Evolutionary conservation across 805 yeast genomes (phyloP), one percentile per base, ranked within the genome.

Genomic region (Isabelozyma rhagii): DNA sequence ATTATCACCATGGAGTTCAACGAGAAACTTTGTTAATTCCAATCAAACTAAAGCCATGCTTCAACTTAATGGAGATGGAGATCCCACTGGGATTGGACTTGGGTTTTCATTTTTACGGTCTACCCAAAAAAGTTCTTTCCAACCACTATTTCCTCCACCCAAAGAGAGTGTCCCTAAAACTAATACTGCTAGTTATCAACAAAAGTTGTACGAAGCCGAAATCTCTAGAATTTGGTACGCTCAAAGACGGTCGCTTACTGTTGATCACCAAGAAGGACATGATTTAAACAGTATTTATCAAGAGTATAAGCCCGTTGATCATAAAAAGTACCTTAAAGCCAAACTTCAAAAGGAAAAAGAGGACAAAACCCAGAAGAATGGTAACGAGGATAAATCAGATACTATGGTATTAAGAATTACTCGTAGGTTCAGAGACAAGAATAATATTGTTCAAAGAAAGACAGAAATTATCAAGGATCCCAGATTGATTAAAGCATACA

Each of bases 31-130:
- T 62, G 83, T 92, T 48, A 89, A 84, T 64, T 94, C 98, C 2
- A 91, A 96, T 21, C 98, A 92, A 63, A 96, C 97, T 48, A 92
- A 96, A 60, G 96, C 97, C 0, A 94, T 94, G 97, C 77, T 94
- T 41, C 97, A 91, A 62, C 80, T 94, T 25, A 89, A 89, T 62
- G 97, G 97, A 11, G 92, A 85, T 47, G 98, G 98, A 45, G 98
- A 94, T 65, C 96, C 97, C 1, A 84, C 96, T 0, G 96, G 96
- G 21, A 82, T 88, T 54, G 94, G 96, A 2, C 87, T 89, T 55
- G 96, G 93, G 0, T 88, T 88, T 56, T 89, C 97, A 8, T 87
- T 93, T 56, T 75, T 92, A 58, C 80, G 92, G 55, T 88, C 97
- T 0, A 89, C 97, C 0, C 96, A 93, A 89, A 94, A 93, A 67